These are phyloP conservation scores for Aspergillus chevalieri DNA, from an alignment of 2,329 filamentous ascomycete species.

Conservation along the genomic window DNA sequence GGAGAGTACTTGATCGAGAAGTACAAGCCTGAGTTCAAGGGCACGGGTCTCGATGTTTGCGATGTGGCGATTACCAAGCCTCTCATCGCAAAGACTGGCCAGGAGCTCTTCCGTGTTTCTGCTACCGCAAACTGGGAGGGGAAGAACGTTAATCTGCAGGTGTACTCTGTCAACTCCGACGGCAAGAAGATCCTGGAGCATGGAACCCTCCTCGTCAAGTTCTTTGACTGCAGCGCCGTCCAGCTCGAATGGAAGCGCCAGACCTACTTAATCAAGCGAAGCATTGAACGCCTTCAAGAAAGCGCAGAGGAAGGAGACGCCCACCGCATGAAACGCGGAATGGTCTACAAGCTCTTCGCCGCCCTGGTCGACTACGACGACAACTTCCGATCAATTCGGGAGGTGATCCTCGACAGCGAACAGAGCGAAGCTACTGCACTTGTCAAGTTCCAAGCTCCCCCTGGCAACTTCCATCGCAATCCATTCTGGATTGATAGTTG, in stretches of 20 bases:
- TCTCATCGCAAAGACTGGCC: constrained; percentile 49
- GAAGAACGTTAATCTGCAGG: constrained; percentile 24
- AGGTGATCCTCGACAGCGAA: constrained; percentile 53
- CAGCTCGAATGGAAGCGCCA: constrained; percentile 42
- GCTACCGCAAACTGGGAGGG: constrained; percentile 32
- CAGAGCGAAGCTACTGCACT: constrained; percentile 51
- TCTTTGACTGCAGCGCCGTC: constrained; percentile 22
- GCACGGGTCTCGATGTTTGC: constrained; percentile 28
- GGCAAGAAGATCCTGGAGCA: constrained; percentile 35
- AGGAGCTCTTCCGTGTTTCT: constrained; percentile 32
- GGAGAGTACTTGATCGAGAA: constrained; percentile 28
- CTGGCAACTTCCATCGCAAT: constrained; percentile 52
- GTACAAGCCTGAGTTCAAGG: constrained; percentile 28
- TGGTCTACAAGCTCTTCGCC: constrained; percentile 70
- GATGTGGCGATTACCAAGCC: constrained; percentile 40
- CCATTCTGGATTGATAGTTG: constrained; percentile 57
- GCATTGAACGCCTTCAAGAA: constrained; percentile 53
- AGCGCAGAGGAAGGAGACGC: constrained; percentile 61
- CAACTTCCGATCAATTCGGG: constrained; percentile 53
- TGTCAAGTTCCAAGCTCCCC: constrained; percentile 50
- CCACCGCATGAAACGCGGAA: constrained; percentile 66
- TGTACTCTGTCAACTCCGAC: constrained; percentile 32
- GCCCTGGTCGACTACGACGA: constrained; percentile 52
- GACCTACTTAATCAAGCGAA: constrained; percentile 62
- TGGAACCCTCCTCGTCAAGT: constrained; percentile 29